Evolutionary conservation across 179 eudicot genomes (phyloP), one percentile per base, ranked within the genome.

Genomic region (Heliamphora pulchella): DNA sequence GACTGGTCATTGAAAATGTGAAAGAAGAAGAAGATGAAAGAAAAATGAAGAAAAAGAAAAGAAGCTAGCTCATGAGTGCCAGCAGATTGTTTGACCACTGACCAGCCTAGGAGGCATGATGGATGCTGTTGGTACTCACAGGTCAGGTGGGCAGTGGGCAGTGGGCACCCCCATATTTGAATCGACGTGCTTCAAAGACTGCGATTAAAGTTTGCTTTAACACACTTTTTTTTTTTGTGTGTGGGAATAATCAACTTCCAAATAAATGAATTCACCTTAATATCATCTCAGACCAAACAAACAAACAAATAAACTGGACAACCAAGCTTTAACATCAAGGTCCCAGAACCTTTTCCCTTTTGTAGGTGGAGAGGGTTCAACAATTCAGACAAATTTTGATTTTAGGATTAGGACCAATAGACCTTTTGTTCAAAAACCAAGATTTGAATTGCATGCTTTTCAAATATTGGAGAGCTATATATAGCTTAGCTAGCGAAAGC

Each of bases 361-460:
- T 31, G 31, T 31, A 31, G 71, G 20, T 13, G 41, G 71, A 3
- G 47, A 18, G 71, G 20, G 39, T 66, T 47, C 4, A 66, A 39
- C 71, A 41, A 67, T 67, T 31, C 31, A 31, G 31, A 31, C 31
- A 31, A 31, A 31, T 67, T 67, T 67, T 5, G 71, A 48, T 41
- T 67, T 41, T 67, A 1, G 71, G 39, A 13, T 41, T 48, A 13
- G 43, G 31, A 31, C 31, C 31, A 31, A 31, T 31, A 31, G 31
- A 31, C 31, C 71, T 67, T 67, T 67, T 67, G 48, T 18, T 43
- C 71, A 41, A 67, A 67, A 41, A 67, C 14, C 71, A 67, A 67
- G 50, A 67, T 67, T 67, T 67, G 48, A 43, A 67, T 48, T 44
- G 39, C 18, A 67, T 67, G 71, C 71, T 67, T 67, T 67, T 41